A percentile compares a stretch with the other conserved stretches of the same genome.
These are phyloP conservation scores for Pseudonitzschia multistriata DNA, from an alignment of 108 stramenopile genomes.

Conservation along the genomic window DNA sequence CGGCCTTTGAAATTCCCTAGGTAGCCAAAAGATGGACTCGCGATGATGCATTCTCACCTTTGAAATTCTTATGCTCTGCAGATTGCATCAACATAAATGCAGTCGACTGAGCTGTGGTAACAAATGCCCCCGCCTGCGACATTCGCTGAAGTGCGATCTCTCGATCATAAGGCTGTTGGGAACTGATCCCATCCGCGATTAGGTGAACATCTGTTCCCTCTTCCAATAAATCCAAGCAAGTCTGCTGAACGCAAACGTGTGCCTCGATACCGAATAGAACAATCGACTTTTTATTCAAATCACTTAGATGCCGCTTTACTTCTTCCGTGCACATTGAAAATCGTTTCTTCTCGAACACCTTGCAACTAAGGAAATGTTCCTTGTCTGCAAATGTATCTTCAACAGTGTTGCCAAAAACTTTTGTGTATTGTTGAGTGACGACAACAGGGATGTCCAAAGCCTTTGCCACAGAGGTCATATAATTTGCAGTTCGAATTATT, in stretches of 20 bases:
- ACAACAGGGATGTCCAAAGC: slow-evolving; percentile 83
- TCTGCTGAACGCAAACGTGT: slow-evolving; percentile 95
- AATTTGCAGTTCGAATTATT: slow-evolving; percentile 77
- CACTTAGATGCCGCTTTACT: slow-evolving; percentile 53
- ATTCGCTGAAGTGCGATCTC: slow-evolving; percentile 81
- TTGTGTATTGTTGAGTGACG: slow-evolving; percentile 96
- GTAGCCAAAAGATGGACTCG: too few relatives aligned
- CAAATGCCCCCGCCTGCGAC: slow-evolving; percentile 69
- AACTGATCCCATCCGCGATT: slow-evolving; percentile 84
- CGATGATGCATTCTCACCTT: slow-evolving; percentile 31
- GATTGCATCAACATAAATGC: slow-evolving; percentile 84
- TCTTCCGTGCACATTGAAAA: slow-evolving; percentile 92
- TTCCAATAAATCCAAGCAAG: slow-evolving; percentile 85
- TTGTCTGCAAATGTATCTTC: slow-evolving; percentile 62
- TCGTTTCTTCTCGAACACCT: slow-evolving; percentile 88
- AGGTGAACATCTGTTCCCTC: slow-evolving; percentile 85
- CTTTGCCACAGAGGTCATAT: slow-evolving; percentile 84
- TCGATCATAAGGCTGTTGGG: slow-evolving; percentile 75
- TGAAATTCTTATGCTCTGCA: slow-evolving; percentile 85
- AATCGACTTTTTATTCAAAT: slow-evolving; percentile 42
- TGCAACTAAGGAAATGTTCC: slow-evolving; percentile 37
- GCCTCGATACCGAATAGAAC: slow-evolving; percentile 96
- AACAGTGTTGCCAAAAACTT: slow-evolving; percentile 89
- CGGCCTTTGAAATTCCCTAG: too few relatives aligned
- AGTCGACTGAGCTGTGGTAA: slow-evolving; percentile 83